These are phyloP conservation scores for Coemansia sp. DNA, from an alignment of 192 early-diverging fungal genomes.

Conservation along the genomic window DNA sequence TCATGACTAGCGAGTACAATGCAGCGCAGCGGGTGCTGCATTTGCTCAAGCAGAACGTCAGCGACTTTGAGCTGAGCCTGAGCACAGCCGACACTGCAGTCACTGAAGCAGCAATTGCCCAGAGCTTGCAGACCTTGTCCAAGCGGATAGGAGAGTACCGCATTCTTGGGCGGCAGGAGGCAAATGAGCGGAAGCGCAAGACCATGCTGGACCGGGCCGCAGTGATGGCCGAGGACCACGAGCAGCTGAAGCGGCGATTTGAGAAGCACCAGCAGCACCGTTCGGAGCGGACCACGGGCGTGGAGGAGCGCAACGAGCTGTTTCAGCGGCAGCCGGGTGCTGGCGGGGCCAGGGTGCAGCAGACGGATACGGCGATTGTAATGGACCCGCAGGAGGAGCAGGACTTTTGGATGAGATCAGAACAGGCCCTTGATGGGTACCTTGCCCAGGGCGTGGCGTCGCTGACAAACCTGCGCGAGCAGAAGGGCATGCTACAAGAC, in stretches of 20 bases:
- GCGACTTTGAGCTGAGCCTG: slow-evolving; percentile 32
- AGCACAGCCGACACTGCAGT: slow-evolving; percentile 5
- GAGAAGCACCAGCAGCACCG: slow-evolving; percentile 35
- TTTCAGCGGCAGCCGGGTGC: slow-evolving; percentile 13
- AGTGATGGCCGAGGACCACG: slow-evolving; percentile 35
- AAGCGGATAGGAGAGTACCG: slow-evolving; percentile 45
- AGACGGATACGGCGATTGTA: slow-evolving; percentile 29
- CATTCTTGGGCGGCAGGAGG: slow-evolving; percentile 33
- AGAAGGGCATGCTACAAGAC: slow-evolving; percentile 24
- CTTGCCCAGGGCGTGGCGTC: slow-evolving; percentile 44
- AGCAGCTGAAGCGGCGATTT: slow-evolving; percentile 32
- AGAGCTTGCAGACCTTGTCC: slow-evolving; percentile 34
- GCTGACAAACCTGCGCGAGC: slow-evolving; percentile 33
- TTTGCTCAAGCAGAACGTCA: slow-evolving; percentile 42
- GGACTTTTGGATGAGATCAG: slow-evolving; percentile 31
- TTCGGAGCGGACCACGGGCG: slow-evolving; percentile 2
- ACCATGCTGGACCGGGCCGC: slow-evolving; percentile 37
- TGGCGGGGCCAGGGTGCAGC: not conserved
- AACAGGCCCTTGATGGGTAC: slow-evolving; percentile 33
- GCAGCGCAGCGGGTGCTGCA: slow-evolving; percentile 47
- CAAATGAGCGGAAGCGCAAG: slow-evolving; percentile 39
- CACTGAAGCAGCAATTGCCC: slow-evolving; percentile 22
- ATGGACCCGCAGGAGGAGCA: slow-evolving; percentile 32
- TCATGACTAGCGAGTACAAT: slow-evolving; percentile 49
- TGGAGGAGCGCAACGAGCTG: slow-evolving; percentile 18